phyloP scores from a whole-genome alignment of 169 alveolate species.

The Pseudocohnilembus persalinus region DNA sequence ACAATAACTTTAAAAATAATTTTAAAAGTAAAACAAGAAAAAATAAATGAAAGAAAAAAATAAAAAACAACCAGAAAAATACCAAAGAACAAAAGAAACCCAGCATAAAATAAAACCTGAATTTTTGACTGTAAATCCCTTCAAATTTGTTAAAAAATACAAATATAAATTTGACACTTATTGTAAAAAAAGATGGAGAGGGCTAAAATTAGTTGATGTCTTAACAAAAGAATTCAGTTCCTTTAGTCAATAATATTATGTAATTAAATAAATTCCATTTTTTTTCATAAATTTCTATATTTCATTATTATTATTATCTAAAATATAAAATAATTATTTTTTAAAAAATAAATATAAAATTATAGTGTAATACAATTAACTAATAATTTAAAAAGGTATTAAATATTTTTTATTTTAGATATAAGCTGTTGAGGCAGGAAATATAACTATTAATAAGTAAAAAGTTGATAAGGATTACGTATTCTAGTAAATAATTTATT shows the following conservation, averaged over 20 bases:
- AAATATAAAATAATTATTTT: too few relatives aligned
- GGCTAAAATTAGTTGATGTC: slow-evolving; percentile 19
- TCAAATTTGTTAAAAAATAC: slow-evolving; percentile 52
- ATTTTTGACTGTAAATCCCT: slow-evolving; percentile 19
- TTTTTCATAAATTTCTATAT: too few relatives aligned
- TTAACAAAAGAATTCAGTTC: slow-evolving; percentile 26
- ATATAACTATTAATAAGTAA: slow-evolving; percentile 71
- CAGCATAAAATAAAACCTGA: not conserved
- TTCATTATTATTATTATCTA: too few relatives aligned
- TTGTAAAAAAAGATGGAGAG: slow-evolving; percentile 51
- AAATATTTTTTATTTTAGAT: not conserved
- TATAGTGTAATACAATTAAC: too few relatives aligned
- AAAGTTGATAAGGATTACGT: slow-evolving; percentile 60
- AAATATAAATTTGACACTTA: slow-evolving; percentile 27
- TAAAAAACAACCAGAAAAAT: not conserved
- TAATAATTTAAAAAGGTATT: too few relatives aligned
- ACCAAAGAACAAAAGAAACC: not conserved
- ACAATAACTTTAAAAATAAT: too few relatives aligned
- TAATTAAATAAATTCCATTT: too few relatives aligned
- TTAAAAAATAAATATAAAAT: too few relatives aligned
- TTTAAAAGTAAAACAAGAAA: too few relatives aligned
- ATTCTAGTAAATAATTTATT: slow-evolving; percentile 31
- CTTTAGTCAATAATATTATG: not conserved
- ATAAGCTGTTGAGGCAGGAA: slow-evolving; percentile 75
- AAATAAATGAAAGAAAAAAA: too few relatives aligned